Evolutionary conservation across 2,329 filamentous ascomycete genomes (phyloP).

Genomic region (Clarireedia hainanense): DNA sequence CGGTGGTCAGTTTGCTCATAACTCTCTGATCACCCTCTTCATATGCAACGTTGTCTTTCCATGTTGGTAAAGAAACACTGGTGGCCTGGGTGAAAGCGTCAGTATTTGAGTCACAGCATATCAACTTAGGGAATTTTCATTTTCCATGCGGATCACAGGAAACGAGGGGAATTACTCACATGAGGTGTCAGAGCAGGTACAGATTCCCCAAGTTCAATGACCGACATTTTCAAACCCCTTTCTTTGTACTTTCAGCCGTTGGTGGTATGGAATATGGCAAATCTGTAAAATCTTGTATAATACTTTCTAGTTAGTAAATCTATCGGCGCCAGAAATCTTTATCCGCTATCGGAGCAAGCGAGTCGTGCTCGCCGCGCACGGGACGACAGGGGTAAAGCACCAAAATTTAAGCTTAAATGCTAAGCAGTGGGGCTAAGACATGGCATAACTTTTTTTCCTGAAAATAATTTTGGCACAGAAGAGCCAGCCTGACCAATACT

Average conservation of each 20-base stretch:
- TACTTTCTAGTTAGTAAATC: not conserved
- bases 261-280: not conserved
- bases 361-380: not conserved
- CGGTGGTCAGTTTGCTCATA: slow-evolving; percentile 74
- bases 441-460: slow-evolving; percentile 1
- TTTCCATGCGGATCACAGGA: not conserved
- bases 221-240: slow-evolving; percentile 21
- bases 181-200: slow-evolving; percentile 30
- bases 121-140: not conserved
- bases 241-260: not conserved
- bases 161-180: slow-evolving; percentile 20
- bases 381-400: not conserved
- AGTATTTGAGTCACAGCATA: slow-evolving; percentile 9
- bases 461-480: slow-evolving; percentile 3
- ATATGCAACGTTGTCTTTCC: slow-evolving; percentile 84
- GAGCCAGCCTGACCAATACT: too few species aligned
- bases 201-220: slow-evolving; percentile 29
- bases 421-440: not conserved
- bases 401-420: slow-evolving; percentile 12
- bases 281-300: not conserved
- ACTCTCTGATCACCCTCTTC: slow-evolving; percentile 90
- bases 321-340: slow-evolving; percentile 2
- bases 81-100: slow-evolving; percentile 57
- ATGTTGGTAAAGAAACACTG: slow-evolving; percentile 91
- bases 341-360: slow-evolving; percentile 12